These are phyloP conservation scores for Peronosclerospora sorghi DNA, from an alignment of 352 stramenopile genomes.

Conservation along the genomic window DNA sequence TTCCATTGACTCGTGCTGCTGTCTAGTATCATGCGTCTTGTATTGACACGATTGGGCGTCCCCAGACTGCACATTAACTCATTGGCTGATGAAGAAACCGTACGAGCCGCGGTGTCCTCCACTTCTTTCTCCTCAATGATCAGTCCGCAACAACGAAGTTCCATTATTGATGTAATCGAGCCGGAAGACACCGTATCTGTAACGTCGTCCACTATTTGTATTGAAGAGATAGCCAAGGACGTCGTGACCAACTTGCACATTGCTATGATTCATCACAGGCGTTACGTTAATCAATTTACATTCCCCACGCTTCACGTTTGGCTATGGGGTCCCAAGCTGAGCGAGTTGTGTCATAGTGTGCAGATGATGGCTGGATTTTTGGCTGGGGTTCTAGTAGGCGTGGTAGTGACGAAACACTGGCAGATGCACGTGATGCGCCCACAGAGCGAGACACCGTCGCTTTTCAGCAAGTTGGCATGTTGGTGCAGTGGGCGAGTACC, in stretches of 20 bases:
- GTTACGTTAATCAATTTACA: slow-evolving; percentile 18
- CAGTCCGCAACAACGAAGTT: slow-evolving; percentile 9
- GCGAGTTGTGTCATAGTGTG: slow-evolving; percentile 17
- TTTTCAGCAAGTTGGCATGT: slow-evolving; percentile 19
- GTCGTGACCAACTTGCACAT: slow-evolving; percentile 30
- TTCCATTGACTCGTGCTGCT: not conserved
- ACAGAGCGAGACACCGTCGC: slow-evolving; percentile 8
- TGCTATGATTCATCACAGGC: slow-evolving; percentile 16
- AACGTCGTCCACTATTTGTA: slow-evolving; percentile 9
- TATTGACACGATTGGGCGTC: slow-evolving; percentile 20
- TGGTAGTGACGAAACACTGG: slow-evolving; percentile 21
- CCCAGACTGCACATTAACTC: slow-evolving; percentile 15
- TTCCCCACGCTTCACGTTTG: slow-evolving; percentile 14
- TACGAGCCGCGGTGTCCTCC: slow-evolving; percentile 8
- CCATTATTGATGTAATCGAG: not conserved
- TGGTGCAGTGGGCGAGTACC: slow-evolving; percentile 22
- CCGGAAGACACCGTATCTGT: slow-evolving; percentile 3
- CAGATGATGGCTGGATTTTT: slow-evolving; percentile 34
- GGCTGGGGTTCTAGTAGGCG: slow-evolving; percentile 29
- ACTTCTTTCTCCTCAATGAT: slow-evolving; percentile 4
- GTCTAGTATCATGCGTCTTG: slow-evolving; percentile 16
- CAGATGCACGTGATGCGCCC: slow-evolving; percentile 12
- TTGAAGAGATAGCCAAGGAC: slow-evolving; percentile 23
- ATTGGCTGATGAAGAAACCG: slow-evolving; percentile 16
- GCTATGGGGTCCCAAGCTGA: slow-evolving; percentile 12